phyloP scores from a whole-genome alignment of 768 basidiomycete species.

The Pleurotus giganteus region DNA sequence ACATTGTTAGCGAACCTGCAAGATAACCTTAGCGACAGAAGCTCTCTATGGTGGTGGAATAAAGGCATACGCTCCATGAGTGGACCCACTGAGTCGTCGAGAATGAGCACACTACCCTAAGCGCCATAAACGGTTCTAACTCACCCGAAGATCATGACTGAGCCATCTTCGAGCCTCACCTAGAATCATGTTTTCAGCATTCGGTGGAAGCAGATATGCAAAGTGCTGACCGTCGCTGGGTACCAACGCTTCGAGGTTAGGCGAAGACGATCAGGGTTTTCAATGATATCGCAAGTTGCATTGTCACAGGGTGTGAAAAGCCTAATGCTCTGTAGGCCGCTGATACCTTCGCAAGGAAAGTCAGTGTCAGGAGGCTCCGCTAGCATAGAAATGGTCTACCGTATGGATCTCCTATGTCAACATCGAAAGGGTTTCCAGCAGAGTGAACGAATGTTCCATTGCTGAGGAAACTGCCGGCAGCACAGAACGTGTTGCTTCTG shows the following conservation, averaged over 20 bases:
- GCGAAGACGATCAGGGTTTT: conserved; percentile 30
- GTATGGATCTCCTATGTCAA: conserved; percentile 12
- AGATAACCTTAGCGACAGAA: neutral
- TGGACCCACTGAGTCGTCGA: neutral
- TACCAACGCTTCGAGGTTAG: conserved; percentile 41
- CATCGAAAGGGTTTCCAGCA: conserved; percentile 12
- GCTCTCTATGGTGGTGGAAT: conserved; percentile 20
- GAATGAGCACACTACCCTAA: neutral
- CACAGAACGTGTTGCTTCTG: conserved; percentile 40
- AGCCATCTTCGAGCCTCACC: conserved; percentile 8
- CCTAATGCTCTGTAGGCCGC: conserved; percentile 34
- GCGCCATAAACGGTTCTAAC: neutral
- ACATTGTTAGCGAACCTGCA: neutral
- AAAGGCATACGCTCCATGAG: neutral
- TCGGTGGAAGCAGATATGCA: neutral
- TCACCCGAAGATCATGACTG: neutral
- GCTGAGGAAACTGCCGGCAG: conserved; percentile 37
- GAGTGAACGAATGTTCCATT: conserved; percentile 38
- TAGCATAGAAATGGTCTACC: neutral
- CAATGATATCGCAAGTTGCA: conserved; percentile 30
- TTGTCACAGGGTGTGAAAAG: conserved; percentile 39
- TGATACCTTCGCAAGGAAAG: conserved; percentile 12
- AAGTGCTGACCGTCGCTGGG: conserved; percentile 29
- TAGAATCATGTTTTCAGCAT: neutral
- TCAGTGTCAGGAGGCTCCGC: neutral